Evolutionary conservation across 345 rosid genomes (phyloP), one percentile per base, ranked within the genome.

Genomic region (Geranium brycei): DNA sequence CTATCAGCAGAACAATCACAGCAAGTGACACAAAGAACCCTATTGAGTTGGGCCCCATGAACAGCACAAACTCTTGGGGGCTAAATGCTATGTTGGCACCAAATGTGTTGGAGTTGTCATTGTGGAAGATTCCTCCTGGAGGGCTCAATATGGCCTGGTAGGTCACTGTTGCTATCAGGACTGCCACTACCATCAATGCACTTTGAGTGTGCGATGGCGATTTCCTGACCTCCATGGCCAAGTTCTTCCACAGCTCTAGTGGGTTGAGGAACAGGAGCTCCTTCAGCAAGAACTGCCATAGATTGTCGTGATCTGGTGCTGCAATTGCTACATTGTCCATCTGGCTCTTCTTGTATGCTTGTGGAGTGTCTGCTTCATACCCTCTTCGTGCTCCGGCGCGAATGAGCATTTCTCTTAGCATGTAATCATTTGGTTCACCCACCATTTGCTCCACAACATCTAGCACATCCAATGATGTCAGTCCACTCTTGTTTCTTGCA

Each of bases 91-190:
- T 47, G 53, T 47, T 47, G 13, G 53, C 53, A 0, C 53, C 53
- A 47, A 47, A 47, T 47, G 53, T 13, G 53, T 47, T 47, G 14
- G 47, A 38, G 47, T 47, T 47, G 53, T 47, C 53, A 13, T 47
- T 47, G 53, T 47, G 53, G 53, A 47, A 47, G 13, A 47, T 13
- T 3, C 53, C 53, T 47, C 53, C 53, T 13, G 73, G 73, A 31
- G 73, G 73, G 64, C 59, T 59, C 28, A 64, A 55, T 15, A 32
- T 51, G 17, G 68, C 38, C 12, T 69, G 68, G 57, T 47, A 64
- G 15, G 73, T 69, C 17, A 64, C 60, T 12, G 68, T 59, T 18
- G 68, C 73, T 23, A 69, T 59, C 2, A 69, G 73, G 7, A 60
- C 68, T 4, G 73, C 73, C 1, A 69, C 68, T 6, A 64, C 68